Conservation (phyloP, 129 eudicot species). For the Logfia minima region DNA sequence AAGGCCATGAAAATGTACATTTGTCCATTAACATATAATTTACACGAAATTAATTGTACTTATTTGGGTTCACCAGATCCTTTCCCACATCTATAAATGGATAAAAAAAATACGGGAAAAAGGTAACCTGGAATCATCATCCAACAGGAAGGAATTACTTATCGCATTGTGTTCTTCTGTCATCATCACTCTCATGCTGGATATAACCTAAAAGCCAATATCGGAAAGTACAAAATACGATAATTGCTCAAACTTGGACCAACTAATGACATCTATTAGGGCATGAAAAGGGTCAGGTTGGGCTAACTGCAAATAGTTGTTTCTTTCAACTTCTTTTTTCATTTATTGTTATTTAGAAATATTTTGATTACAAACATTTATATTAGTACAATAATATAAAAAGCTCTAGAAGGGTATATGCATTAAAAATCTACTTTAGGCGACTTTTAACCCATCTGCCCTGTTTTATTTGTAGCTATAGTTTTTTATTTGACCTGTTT, state of each 20-base stretch:
- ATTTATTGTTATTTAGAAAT: too few relatives aligned
- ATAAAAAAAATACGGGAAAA: constrained; percentile 3
- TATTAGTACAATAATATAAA: not conserved
- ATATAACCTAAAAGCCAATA: constrained; percentile 60
- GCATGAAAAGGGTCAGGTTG: not conserved
- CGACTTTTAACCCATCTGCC: not conserved
- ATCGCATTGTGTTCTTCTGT: constrained; percentile 90
- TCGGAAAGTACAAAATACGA: not conserved
- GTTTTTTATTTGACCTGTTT: not conserved
- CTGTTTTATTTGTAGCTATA: not conserved
- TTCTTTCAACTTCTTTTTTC: too few relatives aligned
- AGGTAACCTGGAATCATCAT: constrained; percentile 92
- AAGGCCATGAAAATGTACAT: not conserved
- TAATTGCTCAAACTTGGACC: too few relatives aligned
- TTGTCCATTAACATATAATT: not conserved
- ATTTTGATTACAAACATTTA: not conserved
- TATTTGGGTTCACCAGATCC: too few relatives aligned
- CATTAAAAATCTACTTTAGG: not conserved
- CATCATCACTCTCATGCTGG: constrained; percentile 93
- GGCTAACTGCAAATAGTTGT: not conserved
- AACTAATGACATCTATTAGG: not conserved
- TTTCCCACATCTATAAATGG: not conserved
- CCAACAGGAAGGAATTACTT: constrained; percentile 91
- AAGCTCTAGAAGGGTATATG: not conserved
- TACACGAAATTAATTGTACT: too few relatives aligned